Conservation (phyloP, 805 yeast genomes). For the Zygosaccharomyces kombuchaensis region DNA sequence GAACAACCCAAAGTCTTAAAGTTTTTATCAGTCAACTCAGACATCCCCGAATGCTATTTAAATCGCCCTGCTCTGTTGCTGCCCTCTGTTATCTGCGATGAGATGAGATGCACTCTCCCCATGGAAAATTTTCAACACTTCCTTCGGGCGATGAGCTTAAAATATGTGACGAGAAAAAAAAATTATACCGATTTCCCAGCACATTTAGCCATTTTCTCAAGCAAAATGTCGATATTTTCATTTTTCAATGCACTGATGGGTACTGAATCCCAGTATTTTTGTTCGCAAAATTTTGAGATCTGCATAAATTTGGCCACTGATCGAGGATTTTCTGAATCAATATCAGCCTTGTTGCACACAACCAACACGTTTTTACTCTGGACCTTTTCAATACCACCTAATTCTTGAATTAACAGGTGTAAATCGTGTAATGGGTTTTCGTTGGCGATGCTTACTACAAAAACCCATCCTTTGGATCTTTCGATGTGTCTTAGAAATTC, state of each 20-base stretch:
- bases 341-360: slow-evolving; percentile 93
- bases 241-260: slow-evolving; percentile 79
- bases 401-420: slow-evolving; percentile 57
- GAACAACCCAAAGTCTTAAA: slow-evolving; percentile 72
- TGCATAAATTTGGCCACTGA: slow-evolving; percentile 44
- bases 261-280: slow-evolving; percentile 57
- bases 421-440: slow-evolving; percentile 65
- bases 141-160: background rate
- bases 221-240: slow-evolving; percentile 68
- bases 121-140: slow-evolving; percentile 7
- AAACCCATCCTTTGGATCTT: slow-evolving; percentile 82
- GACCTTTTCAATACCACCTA: slow-evolving; percentile 59
- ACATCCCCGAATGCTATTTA: slow-evolving; percentile 4
- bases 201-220: slow-evolving; percentile 63
- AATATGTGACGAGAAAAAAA: background rate
- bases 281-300: slow-evolving; percentile 44
- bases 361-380: slow-evolving; percentile 61
- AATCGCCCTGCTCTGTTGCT: background rate
- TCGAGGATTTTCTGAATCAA: slow-evolving; percentile 38
- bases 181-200: slow-evolving; percentile 10
- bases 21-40: slow-evolving; percentile 12
- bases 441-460: slow-evolving; percentile 75
- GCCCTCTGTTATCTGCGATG: slow-evolving; percentile 1
- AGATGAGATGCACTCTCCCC: slow-evolving; percentile 12
- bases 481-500: slow-evolving; percentile 91